Base-by-base conservation (phyloP, 192 early-diverging fungal species). In the Podila verticillata region DNA sequence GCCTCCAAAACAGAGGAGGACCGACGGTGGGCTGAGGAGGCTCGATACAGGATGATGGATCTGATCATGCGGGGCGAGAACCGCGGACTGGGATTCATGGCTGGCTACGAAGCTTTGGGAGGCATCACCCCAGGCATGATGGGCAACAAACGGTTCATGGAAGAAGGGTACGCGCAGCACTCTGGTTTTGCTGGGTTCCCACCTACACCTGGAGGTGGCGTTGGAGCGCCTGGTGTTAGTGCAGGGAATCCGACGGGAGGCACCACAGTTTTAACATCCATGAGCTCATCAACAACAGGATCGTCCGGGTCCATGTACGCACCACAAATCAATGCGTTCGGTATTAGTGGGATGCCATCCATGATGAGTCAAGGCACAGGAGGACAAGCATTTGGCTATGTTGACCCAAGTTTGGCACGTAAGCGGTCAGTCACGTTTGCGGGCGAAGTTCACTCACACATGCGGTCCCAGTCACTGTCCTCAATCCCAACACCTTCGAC, bases 1-100 rank as follows among this genome's bases (percentile, higher is more conserved):
- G 56, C 72, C 2, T 81, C 83, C 57, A 87, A 86, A 56, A 78
- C 84, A n/a, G 86, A 87, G 69, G 86, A 87, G 63, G 86, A 87
- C 58, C 84, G 82, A 44, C 85, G 86, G 30, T 77, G 81, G 56
- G 74, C 84, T 5, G 86, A 87, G 57, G 86, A 87, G 68, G 86
- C 86, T 13, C 86, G 84, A 63, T 70, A 86, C 57, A 59, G 77
- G 31, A 73, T 73, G 22, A 69, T 69, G 67, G 67, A 69, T 34
- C 59, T 88, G 20, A 61, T 69, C 39, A 69, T 69, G 57, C 35
- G 67, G 19, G 67, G 67, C 58, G 67, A 69, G 47, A 69, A 69
- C 58, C 67, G 67, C 29, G 67, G 67, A 48, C 39, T 69, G 12
- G 67, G 67, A 49, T 69, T 69, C 57, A 60, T 60, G 57, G 67